Evolutionary conservation across 768 basidiomycete species (phyloP).

Genomic region (Gloeopeniophorella convolvens): DNA sequence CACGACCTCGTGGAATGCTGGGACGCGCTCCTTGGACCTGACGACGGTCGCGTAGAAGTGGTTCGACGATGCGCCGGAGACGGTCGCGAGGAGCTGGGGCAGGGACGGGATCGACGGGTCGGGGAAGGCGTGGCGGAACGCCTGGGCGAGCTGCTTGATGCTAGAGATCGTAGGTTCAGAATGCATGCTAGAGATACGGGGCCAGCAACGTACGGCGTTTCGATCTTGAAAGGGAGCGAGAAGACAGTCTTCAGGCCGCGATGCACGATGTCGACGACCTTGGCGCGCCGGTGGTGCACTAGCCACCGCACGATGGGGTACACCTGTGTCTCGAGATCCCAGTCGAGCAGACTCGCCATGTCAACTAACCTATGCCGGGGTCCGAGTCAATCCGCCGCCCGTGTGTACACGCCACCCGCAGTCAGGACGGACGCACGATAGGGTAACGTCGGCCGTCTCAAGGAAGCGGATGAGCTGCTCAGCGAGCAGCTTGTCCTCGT

Average conservation of each 20-base stretch:
- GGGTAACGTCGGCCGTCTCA: conserved; percentile 61
- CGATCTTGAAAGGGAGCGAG: conserved; percentile 59
- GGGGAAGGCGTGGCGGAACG: conserved; percentile 59
- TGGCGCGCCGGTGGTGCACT: conserved; percentile 84
- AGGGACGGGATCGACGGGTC: conserved; percentile 59
- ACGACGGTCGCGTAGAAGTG: conserved; percentile 82
- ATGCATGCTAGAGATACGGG: background rate
- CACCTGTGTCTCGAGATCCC: conserved; percentile 76
- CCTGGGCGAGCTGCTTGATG: conserved; percentile 44
- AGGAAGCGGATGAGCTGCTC: conserved; percentile 72
- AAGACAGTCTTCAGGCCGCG: conserved; percentile 76
- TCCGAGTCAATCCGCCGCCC: background rate
- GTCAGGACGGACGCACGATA: conserved; percentile 51
- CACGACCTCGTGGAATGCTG: conserved; percentile 74
- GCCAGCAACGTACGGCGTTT: conserved; percentile 44
- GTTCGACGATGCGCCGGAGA: conserved; percentile 65
- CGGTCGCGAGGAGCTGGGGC: conserved; percentile 62
- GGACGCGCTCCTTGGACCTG: conserved; percentile 56
- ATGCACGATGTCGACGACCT: conserved; percentile 83
- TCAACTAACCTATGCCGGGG: conserved; percentile 49
- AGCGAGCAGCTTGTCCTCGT: conserved; percentile 61
- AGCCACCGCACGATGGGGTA: conserved; percentile 91
- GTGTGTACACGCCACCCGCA: conserved; percentile 24
- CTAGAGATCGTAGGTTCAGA: conserved; percentile 30
- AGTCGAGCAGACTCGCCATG: conserved; percentile 73